Conservation (phyloP, 805 yeast species). For the Starmerella vitae region DNA sequence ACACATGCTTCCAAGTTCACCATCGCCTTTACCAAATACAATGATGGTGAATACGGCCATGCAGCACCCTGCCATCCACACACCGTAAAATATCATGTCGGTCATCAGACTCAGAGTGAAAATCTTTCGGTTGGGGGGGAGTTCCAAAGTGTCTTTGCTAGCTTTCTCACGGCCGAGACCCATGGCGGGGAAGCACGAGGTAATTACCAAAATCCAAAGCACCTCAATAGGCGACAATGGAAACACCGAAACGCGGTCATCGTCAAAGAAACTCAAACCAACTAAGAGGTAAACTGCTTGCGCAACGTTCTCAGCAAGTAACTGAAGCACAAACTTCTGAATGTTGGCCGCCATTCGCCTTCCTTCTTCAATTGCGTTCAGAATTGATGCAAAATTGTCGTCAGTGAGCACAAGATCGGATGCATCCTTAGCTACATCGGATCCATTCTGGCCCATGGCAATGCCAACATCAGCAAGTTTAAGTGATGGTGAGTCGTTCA, state of each 20-base stretch:
- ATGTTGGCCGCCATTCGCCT: conserved; percentile 67
- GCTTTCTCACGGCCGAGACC: conserved; percentile 63
- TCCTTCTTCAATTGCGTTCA: conserved; percentile 69
- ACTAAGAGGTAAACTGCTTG: conserved; percentile 55
- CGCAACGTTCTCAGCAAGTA: conserved; percentile 59
- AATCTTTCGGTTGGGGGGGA: conserved; percentile 50
- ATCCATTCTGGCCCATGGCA: conserved; percentile 72
- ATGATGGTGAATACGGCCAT: conserved; percentile 50
- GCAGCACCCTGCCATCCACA: conserved; percentile 61
- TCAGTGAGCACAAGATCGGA: conserved; percentile 64
- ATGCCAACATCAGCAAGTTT: conserved; percentile 70
- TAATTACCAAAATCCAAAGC: conserved; percentile 63
- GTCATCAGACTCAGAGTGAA: conserved; percentile 53
- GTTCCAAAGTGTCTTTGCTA: conserved; percentile 46
- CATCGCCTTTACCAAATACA: conserved; percentile 54
- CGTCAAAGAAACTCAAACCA: conserved; percentile 59
- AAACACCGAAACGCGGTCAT: conserved; percentile 56
- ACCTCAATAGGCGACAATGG: conserved; percentile 72
- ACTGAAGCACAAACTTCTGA: conserved; percentile 62
- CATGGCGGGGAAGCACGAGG: conserved; percentile 76
- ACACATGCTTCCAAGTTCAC: conserved; percentile 49
- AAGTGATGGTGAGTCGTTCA: conserved; percentile 65
- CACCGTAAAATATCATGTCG: conserved; percentile 62
- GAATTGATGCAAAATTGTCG: conserved; percentile 66
- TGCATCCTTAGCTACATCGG: conserved; percentile 78